These are phyloP conservation scores for Ogataea henricii DNA, from an alignment of 805 yeast genomes.

Conservation along the genomic window DNA sequence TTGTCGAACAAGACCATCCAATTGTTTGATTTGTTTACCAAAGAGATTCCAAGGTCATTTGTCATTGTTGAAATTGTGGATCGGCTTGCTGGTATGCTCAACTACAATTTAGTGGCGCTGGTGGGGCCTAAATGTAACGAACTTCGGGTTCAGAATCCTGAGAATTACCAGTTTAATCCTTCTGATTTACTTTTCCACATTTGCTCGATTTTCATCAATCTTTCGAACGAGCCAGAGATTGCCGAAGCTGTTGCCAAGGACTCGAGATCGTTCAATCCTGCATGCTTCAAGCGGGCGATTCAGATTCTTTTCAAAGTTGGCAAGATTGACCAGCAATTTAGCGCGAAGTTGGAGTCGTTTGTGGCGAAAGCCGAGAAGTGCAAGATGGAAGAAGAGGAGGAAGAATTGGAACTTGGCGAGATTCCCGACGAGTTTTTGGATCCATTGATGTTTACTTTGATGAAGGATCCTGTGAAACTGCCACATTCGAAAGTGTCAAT, in stretches of 20 bases:
- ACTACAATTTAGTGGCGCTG: constrained; percentile 86
- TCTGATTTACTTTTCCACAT: constrained; percentile 66
- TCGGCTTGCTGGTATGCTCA: constrained; percentile 92
- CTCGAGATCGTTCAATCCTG: constrained; percentile 79
- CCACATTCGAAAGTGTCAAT: constrained; percentile 85
- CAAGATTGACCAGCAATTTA: constrained; percentile 54
- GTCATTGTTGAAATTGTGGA: constrained; percentile 88
- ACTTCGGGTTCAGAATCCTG: constrained; percentile 82
- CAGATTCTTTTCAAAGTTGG: constrained; percentile 58
- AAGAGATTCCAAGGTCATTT: constrained; percentile 85
- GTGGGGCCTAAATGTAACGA: constrained; percentile 95
- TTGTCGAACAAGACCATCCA: constrained; percentile 80
- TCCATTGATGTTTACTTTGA: constrained; percentile 92
- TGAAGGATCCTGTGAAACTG: constrained; percentile 95
- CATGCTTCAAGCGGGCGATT: constrained; percentile 70
- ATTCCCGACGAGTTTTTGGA: constrained; percentile 96
- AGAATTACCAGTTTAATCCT: constrained; percentile 82
- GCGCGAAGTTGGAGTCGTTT: constrained; percentile 54
- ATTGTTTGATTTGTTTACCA: constrained; percentile 77
- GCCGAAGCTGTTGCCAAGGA: constrained; percentile 83
- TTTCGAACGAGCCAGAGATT: constrained; percentile 65
- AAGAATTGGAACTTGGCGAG: constrained; percentile 87
- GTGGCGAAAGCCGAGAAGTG: constrained; percentile 65
- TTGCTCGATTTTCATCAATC: constrained; percentile 73
- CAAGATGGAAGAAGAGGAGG: constrained; percentile 67